phyloP scores from a whole-genome alignment of 306 rosid species.

The Neltuma alba region DNA sequence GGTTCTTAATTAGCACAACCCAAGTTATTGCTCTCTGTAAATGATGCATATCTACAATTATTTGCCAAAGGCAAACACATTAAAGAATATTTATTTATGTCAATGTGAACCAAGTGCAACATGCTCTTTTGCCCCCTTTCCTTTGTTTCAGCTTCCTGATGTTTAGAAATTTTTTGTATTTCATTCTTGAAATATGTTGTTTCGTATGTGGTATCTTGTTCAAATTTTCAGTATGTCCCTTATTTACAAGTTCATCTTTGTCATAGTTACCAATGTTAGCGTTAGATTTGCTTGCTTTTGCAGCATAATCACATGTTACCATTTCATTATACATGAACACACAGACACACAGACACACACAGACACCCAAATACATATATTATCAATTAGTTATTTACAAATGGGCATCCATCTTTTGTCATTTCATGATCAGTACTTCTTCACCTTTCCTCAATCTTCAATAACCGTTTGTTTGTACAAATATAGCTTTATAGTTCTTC shows the following conservation, averaged over 20 bases:
- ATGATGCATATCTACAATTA: background rate
- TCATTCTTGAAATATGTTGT: background rate
- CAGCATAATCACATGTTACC: background rate
- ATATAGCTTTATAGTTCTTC: background rate
- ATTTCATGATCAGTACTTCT: background rate
- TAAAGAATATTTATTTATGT: background rate
- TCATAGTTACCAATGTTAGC: conserved; percentile 9
- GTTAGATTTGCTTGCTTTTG: background rate
- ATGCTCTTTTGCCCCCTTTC: background rate
- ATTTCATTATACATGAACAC: background rate
- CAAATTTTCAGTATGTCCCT: background rate
- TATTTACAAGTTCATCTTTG: background rate
- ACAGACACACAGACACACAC: background rate
- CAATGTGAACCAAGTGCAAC: background rate
- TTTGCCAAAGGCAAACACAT: background rate
- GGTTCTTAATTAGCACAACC: background rate
- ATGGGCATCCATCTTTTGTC: background rate
- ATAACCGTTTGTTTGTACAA: background rate
- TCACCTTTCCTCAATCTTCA: background rate
- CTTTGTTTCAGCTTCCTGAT: conserved; percentile 2
- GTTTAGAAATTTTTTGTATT: background rate
- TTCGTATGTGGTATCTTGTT: background rate
- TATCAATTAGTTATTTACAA: background rate
- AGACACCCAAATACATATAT: background rate
- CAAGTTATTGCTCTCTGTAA: background rate